Evolutionary conservation across 202 grass and related monocot species (phyloP).

Genomic region (Dendrocalamus latiflorus): DNA sequence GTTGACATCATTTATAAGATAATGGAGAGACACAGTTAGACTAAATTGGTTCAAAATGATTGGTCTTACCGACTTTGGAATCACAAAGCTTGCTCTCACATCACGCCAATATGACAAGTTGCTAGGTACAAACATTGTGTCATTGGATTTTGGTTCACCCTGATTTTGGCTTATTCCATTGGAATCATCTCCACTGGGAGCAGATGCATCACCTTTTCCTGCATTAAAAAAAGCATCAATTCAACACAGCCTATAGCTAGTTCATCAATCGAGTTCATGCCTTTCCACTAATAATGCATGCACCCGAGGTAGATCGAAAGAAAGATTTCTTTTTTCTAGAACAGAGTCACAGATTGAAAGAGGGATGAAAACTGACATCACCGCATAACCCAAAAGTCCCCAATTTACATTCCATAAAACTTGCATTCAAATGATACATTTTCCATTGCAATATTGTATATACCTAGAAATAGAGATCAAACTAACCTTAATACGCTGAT

Average conservation of each 20-base stretch:
- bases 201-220: constrained; percentile 74
- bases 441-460: not conserved
- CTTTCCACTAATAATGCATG: not conserved
- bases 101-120: constrained; percentile 77
- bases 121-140: constrained; percentile 34
- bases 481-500: not conserved
- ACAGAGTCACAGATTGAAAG: not conserved
- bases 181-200: constrained; percentile 52
- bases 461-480: not conserved
- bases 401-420: not conserved
- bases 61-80: constrained; percentile 52
- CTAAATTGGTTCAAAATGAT: not conserved
- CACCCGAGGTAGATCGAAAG: not conserved
- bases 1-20: not conserved
- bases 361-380: not conserved
- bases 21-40: not conserved
- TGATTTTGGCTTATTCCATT: constrained; percentile 28
- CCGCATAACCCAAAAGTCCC: not conserved
- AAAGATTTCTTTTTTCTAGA: not conserved
- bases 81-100: constrained; percentile 85
- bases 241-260: not conserved
- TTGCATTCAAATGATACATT: not conserved
- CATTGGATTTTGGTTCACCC: constrained; percentile 45
- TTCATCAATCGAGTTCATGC: not conserved
- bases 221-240: constrained; percentile 26